These are phyloP conservation scores for Neurospora crassa DNA, from an alignment of 2,329 filamentous ascomycete species.

Conservation along the genomic window DNA sequence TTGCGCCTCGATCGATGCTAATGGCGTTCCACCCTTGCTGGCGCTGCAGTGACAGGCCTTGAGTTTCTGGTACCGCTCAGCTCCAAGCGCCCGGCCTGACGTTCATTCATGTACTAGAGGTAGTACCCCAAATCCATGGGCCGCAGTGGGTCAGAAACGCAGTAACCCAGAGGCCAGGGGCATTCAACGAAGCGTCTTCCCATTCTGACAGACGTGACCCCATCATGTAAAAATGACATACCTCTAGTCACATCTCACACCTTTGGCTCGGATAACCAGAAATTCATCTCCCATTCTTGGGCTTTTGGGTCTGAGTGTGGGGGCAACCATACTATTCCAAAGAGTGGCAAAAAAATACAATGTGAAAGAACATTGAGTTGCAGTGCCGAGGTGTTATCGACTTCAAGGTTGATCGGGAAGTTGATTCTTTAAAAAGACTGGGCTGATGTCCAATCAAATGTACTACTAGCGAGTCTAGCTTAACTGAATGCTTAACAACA, in stretches of 20 bases:
- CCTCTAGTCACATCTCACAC: not conserved
- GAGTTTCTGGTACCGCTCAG: not conserved
- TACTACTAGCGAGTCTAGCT: too few species aligned
- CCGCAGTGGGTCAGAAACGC: not conserved
- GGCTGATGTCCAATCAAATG: not conserved
- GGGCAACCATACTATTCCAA: not conserved
- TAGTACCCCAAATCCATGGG: not conserved
- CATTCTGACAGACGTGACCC: not conserved
- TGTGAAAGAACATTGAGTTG: not conserved
- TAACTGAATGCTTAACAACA: not conserved
- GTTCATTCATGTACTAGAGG: not conserved
- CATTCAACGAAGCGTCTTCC: not conserved
- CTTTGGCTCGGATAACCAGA: not conserved
- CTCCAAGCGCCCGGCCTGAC: not conserved
- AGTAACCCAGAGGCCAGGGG: not conserved
- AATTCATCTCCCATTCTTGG: not conserved
- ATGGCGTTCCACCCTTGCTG: not conserved
- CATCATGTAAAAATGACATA: not conserved
- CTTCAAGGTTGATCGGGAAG: not conserved
- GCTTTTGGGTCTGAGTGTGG: not conserved
- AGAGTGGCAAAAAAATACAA: not conserved
- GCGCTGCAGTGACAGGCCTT: not conserved
- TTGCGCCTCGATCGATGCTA: not conserved
- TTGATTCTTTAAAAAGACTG: not conserved
- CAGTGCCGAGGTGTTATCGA: not conserved